Base-by-base conservation (phyloP, 176 grass and related monocot genomes). In the Otatea glauca region DNA sequence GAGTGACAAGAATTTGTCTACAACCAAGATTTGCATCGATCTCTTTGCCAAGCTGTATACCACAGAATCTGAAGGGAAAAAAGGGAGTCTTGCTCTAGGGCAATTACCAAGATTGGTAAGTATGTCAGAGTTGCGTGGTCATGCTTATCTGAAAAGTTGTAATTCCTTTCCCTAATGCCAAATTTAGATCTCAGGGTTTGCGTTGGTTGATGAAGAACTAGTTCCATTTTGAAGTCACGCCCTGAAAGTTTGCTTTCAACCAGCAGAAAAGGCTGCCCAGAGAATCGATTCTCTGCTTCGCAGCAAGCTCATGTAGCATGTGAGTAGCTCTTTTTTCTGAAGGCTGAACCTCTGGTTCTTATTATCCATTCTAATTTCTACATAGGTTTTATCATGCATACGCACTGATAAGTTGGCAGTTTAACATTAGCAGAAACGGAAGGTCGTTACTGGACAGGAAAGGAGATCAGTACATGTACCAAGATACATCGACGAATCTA, bases 251-350 rank as follows among this genome's bases (percentile, higher is more conserved):
- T 76, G 53, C 77, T 70, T 54, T 67, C 34, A 68, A 61, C 51
- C 2, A 68, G 76, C 27, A 85, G 12, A 80, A 68, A 75, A 85
- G 1, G 68, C 11, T 80, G 21, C 27, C 56, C 16, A 24, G 23
- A 63, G 42, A 65, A 89, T 81, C 43, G 0, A 80, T 89, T 81
- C 83, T 75, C 34, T 20, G 53, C 53, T 75, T 53, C 18, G 9
- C 37, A 85, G 81, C 77, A 81, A 85, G 29, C 49, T 53, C 53
- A 67, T 53, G 50, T 75, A 85, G 41, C 70, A 89, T 81, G 51
- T 80, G 70, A 18, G 6, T 74, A 74, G 67, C 51, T 74, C 42
- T 83, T 29, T 70, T 51, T 50, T 85, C 70, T 53, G n/a, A 75
- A 76, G 53, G 35, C 53, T 59, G 38, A 29, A 34, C 70, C 27